Evolutionary conservation across 1,284 basidiomycete species (phyloP), one percentile per base, ranked within the genome.

Genomic region (Marasmius oreades): DNA sequence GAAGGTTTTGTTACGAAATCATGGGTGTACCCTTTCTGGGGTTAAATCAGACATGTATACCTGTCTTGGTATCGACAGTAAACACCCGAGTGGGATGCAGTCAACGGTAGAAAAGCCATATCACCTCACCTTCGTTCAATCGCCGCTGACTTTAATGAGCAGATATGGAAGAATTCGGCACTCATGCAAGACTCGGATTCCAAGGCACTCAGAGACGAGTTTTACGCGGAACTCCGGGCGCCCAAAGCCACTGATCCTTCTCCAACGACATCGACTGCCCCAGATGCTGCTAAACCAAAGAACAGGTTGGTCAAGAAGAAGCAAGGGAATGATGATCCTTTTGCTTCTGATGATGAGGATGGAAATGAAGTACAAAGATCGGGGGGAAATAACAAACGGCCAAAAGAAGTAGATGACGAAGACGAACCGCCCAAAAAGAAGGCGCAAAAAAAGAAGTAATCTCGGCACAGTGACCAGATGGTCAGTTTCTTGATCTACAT

Each of bases 41-140:
- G 88, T 88, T 11, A 90, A 90, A 64, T 80, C 85, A 5, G 74
- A 88, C 64, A 64, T 90, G 46, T 89, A 88, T 63, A 88, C 87
- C 2, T 47, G 62, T 0, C 79, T 87, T 55, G 84, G 84, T 4
- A 70, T 90, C 53, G 85, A 89, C 61, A 88, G 86, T 68, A 90
- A 90, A 64, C 88, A 90, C 64, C 66, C 82, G 1, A 88, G 85
- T 66, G 85, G 87, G 2, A 77, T 90, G 51, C 79, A 76, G 43
- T 85, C 87, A 31, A 88, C 87, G 59, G 87, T 87, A n/a, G 59
- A 56, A 12, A 20, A 26, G 8, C 23, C 14, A 31, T 28, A n/a
- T 26, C 2, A n/a, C 31, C 23, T 11, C 5, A 34, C 28, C n/a
- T 24, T 4, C 20, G 26, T 44, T 50, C 23, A 42, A 56, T 24